Evolutionary conservation across 768 basidiomycete genomes (phyloP), one percentile per base, ranked within the genome.

Genomic region (Naganishia randhawae): DNA sequence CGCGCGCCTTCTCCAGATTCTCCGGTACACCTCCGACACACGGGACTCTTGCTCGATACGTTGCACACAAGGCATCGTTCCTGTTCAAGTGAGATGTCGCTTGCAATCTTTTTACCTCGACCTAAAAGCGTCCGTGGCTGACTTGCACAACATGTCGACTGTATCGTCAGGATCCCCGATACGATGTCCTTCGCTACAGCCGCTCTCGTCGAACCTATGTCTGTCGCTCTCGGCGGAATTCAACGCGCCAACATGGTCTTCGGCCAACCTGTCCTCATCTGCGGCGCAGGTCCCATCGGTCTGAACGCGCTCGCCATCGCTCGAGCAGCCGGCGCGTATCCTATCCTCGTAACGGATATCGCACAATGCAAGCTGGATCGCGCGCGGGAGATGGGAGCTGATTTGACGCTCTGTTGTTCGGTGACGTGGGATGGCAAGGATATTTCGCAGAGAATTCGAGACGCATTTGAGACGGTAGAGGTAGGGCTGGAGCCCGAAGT

Each of bases 241-340:
- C 31, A 55, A 22, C 57, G 73, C 45, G 70, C 73, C 7, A 54
- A 48, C 13, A 71, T 69, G 11, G 71, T 72, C 35, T 71, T 74
- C 45, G 73, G 73, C 22, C 72, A 73, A 50, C 73, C 73, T 5
- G 69, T 73, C 25, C 31, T 74, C 22, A 71, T 74, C 29, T 57
- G 64, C 42, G 73, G 73, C 17, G 73, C 73, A 13, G 73, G 73
- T n/a, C 73, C 73, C 6, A 74, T 74, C 51, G 73, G 73, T 9
- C 66, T 74, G 1, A 70, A 72, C 35, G 71, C 65, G 55, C 71
- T 71, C 14, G 67, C 72, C 16, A 71, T 70, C 50, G 73, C 73
- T 19, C 62, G 71, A 51, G 72, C 72, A 2, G 72, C 73, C 9
- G 73, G 73, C 7, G 70, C 71, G 14, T 63, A 54, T 50, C 73